Conservation (phyloP, 2,329 filamentous ascomycete genomes). For the Ceratocystis albifundus region DNA sequence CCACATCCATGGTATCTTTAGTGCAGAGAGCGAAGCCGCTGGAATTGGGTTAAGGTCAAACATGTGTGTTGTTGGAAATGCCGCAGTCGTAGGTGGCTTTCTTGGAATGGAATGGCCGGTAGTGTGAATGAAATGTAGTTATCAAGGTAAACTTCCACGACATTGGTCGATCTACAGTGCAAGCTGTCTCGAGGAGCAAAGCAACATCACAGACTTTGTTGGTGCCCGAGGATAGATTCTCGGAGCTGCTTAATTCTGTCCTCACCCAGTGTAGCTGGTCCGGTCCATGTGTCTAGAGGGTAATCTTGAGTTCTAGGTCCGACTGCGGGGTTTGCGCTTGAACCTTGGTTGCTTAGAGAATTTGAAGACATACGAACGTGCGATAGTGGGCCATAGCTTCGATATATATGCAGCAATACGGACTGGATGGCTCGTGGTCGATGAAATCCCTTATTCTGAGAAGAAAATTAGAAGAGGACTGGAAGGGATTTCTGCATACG, state of each 20-base stretch:
- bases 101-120: not conserved
- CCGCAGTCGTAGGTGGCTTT: not conserved
- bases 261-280: not conserved
- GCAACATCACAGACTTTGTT: not conserved
- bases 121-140: not conserved
- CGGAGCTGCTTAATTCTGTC: not conserved
- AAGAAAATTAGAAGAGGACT: not conserved
- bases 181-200: not conserved
- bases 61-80: conserved; percentile 1
- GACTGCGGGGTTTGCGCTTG: conserved; percentile 1
- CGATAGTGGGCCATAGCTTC: not conserved
- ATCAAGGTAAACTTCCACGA: too few species aligned
- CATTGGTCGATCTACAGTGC: not conserved
- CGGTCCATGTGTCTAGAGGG: not conserved
- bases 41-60: not conserved
- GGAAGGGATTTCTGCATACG: not conserved
- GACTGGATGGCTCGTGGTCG: not conserved
- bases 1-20: not conserved
- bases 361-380: too few species aligned
- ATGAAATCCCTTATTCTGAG: not conserved
- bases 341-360: not conserved
- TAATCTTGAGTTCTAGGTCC: not conserved
- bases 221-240: conserved; percentile 14
- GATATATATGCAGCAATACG: not conserved
- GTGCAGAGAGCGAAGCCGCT: not conserved